These are phyloP conservation scores for Mycena rosella DNA, from an alignment of 768 basidiomycete genomes.

Conservation along the genomic window DNA sequence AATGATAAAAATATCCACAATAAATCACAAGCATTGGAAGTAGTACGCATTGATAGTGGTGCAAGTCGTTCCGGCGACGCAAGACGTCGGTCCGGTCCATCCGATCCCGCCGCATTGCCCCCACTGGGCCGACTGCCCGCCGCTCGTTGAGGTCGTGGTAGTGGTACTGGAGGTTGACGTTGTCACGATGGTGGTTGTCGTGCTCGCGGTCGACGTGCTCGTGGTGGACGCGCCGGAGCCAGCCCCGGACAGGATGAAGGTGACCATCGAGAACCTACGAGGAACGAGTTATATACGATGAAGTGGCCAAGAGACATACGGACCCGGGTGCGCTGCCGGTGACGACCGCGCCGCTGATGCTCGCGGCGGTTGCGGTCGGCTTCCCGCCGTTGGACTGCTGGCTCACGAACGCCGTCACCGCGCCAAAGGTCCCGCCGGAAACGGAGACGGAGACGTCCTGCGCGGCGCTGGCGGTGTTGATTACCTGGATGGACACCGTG, in stretches of 20 bases:
- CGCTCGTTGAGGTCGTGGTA: too few species aligned
- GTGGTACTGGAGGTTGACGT: background rate
- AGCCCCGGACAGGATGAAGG: slow-evolving; percentile 14
- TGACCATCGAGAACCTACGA: slow-evolving; percentile 6
- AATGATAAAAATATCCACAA: too few species aligned
- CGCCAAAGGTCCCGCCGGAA: slow-evolving; percentile 16
- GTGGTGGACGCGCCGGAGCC: slow-evolving; percentile 2
- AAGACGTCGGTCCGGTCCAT: background rate
- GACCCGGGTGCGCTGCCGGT: slow-evolving; percentile 12
- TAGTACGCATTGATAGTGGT: too few species aligned
- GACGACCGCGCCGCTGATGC: slow-evolving; percentile 17
- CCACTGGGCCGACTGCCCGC: background rate
- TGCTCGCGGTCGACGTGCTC: background rate
- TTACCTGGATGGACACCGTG: slow-evolving; percentile 26
- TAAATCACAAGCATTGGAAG: too few species aligned
- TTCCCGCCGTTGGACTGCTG: slow-evolving; percentile 25
- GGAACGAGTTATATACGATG: too few species aligned
- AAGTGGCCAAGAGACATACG: background rate
- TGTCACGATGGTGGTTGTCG: background rate
- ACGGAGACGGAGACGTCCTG: slow-evolving; percentile 23
- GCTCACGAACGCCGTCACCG: slow-evolving; percentile 22
- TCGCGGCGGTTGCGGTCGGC: slow-evolving; percentile 16
- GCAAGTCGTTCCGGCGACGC: too few species aligned
- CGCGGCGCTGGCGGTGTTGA: slow-evolving; percentile 23
- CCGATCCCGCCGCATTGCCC: background rate